Evolutionary conservation across 805 yeast genomes (phyloP).

Genomic region (Metschnikowia kofuensis): DNA sequence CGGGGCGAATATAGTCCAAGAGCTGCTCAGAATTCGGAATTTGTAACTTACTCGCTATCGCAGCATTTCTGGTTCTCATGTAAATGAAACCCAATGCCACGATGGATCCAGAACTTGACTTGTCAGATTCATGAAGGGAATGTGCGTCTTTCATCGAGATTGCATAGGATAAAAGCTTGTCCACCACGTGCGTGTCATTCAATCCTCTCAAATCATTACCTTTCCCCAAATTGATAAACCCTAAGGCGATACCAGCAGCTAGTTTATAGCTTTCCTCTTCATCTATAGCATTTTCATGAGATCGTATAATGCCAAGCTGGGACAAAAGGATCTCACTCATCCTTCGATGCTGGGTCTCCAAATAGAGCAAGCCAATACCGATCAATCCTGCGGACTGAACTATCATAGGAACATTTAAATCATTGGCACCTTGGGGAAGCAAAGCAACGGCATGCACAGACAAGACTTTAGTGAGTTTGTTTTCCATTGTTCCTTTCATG

Average conservation of each 20-base stretch:
- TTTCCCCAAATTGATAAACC: conserved; percentile 76
- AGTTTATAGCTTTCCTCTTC: conserved; percentile 79
- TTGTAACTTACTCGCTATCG: conserved; percentile 58
- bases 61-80: conserved; percentile 58
- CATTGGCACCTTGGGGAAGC: conserved; percentile 87
- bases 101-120: conserved; percentile 70
- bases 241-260: conserved; percentile 87
- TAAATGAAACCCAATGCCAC: conserved; percentile 73
- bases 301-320: conserved; percentile 58
- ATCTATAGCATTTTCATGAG: conserved; percentile 51
- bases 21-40: conserved; percentile 60
- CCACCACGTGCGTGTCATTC: conserved; percentile 63
- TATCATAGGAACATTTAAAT: conserved; percentile 73
- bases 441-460: conserved; percentile 92
- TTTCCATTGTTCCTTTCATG: conserved; percentile 75
- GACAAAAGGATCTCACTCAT: conserved; percentile 77
- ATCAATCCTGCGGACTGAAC: conserved; percentile 91
- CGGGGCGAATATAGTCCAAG: conserved; percentile 76
- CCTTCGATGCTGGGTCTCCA: conserved; percentile 74
- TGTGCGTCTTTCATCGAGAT: conserved; percentile 61
- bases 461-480: conserved; percentile 82
- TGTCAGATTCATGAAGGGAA: conserved; percentile 54
- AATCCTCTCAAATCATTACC: conserved; percentile 60
- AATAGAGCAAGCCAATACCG: conserved; percentile 83
- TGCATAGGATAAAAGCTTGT: conserved; percentile 56